Percentiles rank a stretch among this genome's conserved stretches.
These are phyloP conservation scores for Asterella californica DNA, from an alignment of 225 moss, liverwort and hornwort species.

Conservation along the genomic window DNA sequence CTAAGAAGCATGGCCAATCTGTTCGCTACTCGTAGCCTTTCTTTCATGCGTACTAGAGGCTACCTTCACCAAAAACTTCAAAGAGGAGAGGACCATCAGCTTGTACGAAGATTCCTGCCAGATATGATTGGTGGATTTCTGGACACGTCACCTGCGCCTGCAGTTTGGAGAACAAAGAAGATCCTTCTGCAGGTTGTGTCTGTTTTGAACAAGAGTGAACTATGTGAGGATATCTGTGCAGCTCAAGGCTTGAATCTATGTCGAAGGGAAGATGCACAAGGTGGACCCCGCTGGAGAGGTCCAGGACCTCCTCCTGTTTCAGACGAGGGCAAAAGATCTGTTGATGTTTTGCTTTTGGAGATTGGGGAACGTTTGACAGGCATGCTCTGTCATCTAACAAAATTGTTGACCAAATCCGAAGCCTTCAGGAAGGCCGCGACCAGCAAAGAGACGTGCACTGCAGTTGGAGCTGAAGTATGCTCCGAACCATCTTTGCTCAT, in stretches of 20 bases:
- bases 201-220: slow-evolving; percentile 40
- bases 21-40: slow-evolving; percentile 26
- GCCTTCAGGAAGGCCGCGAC: not conserved
- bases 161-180: slow-evolving; percentile 34
- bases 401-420: slow-evolving; percentile 14
- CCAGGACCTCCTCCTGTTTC: slow-evolving; percentile 7
- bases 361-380: slow-evolving; percentile 32
- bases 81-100: slow-evolving; percentile 15
- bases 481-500: slow-evolving; percentile 24
- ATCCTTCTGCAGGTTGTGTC: slow-evolving; percentile 49
- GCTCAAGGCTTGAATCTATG: not conserved
- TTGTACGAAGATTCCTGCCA: slow-evolving; percentile 50
- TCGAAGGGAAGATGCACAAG: slow-evolving; percentile 18
- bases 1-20: slow-evolving; percentile 26
- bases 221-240: not conserved
- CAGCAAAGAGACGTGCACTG: not conserved
- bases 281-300: slow-evolving; percentile 33
- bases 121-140: slow-evolving; percentile 58
- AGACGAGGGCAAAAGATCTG: slow-evolving; percentile 23
- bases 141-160: slow-evolving; percentile 24
- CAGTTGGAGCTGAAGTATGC: not conserved
- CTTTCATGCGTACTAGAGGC: not conserved
- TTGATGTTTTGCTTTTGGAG: slow-evolving; percentile 37
- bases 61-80: slow-evolving; percentile 31
- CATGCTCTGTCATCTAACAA: slow-evolving; percentile 23